A percentile compares a stretch with the other conserved stretches of the same genome.
Evolutionary conservation across 805 yeast genomes (phyloP).

Genomic region (Yamadazyma scolyti): DNA sequence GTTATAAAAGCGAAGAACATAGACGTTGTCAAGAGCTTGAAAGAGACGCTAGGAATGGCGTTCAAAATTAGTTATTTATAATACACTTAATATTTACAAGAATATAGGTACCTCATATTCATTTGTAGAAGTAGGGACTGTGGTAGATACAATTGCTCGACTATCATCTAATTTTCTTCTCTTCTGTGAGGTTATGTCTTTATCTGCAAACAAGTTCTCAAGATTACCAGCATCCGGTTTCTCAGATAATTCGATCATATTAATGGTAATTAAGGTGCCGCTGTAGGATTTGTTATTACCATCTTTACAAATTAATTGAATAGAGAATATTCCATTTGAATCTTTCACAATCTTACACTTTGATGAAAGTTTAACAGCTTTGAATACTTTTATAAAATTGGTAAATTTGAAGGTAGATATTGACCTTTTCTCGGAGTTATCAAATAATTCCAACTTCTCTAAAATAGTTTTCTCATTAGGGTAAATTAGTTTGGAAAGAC

Average conservation of each 20-base stretch:
- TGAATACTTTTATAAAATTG: conserved; percentile 29
- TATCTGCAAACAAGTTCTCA: conserved; percentile 7
- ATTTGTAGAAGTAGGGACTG: neutral
- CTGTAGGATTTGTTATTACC: conserved; percentile 21
- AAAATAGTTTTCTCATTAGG: conserved; percentile 62
- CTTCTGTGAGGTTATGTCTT: neutral
- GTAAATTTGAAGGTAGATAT: conserved; percentile 28
- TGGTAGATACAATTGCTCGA: no score
- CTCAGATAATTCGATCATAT: conserved; percentile 30
- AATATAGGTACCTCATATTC: conserved; percentile 12
- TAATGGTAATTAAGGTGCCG: conserved; percentile 37
- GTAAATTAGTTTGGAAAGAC: conserved; percentile 60
- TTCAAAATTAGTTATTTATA: conserved; percentile 38
- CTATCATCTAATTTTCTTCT: conserved; percentile 3
- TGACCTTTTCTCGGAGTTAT: conserved; percentile 14
- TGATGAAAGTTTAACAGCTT: conserved; percentile 34
- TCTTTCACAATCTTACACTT: conserved; percentile 40
- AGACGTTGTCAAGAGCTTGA: conserved; percentile 25
- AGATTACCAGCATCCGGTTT: conserved; percentile 5
- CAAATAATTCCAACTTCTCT: conserved; percentile 51
- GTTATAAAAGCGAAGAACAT: conserved; percentile 21
- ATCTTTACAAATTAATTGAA: conserved; percentile 38
- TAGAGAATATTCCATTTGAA: conserved; percentile 28
- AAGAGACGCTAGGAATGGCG: conserved; percentile 41
- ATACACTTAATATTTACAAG: conserved; percentile 5